Conservation (phyloP, 1,139 yeast species). For the Blastobotrys ciferrii region DNA sequence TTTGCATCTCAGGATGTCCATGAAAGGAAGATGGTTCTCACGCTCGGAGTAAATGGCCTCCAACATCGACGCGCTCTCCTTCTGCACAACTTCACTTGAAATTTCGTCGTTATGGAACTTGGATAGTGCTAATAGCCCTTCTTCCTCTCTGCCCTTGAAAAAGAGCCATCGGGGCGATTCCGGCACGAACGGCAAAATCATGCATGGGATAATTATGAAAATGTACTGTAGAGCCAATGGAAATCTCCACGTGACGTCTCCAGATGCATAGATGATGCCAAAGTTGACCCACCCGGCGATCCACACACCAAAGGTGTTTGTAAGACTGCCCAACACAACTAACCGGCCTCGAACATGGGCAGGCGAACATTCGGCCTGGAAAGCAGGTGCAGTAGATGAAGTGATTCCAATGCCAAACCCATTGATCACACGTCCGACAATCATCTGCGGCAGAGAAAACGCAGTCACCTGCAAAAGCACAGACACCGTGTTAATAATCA, state of each 20-base stretch:
- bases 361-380: constrained; percentile 56
- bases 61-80: constrained; percentile 11
- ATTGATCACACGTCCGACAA: constrained; percentile 52
- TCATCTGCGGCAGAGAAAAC: constrained; percentile 22
- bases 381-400: constrained; percentile 60
- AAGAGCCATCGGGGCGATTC: constrained; percentile 62
- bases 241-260: constrained; percentile 27
- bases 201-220: constrained; percentile 28
- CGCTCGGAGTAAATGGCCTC: constrained; percentile 35
- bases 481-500: background rate
- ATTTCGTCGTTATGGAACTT: constrained; percentile 17
- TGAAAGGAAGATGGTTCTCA: constrained; percentile 31
- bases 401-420: constrained; percentile 63
- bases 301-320: constrained; percentile 49
- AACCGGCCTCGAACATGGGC: constrained; percentile 58
- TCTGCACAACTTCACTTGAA: constrained; percentile 25
- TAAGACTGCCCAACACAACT: constrained; percentile 47
- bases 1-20: constrained; percentile 40
- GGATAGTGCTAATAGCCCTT: constrained; percentile 23
- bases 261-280: constrained; percentile 57
- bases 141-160: constrained; percentile 37
- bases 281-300: constrained; percentile 78
- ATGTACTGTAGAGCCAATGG: constrained; percentile 31
- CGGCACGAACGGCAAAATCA: constrained; percentile 17
- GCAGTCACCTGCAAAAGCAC: background rate